These are phyloP conservation scores for Vanrija pseudolonga DNA, from an alignment of 1,284 basidiomycete genomes.

Conservation along the genomic window DNA sequence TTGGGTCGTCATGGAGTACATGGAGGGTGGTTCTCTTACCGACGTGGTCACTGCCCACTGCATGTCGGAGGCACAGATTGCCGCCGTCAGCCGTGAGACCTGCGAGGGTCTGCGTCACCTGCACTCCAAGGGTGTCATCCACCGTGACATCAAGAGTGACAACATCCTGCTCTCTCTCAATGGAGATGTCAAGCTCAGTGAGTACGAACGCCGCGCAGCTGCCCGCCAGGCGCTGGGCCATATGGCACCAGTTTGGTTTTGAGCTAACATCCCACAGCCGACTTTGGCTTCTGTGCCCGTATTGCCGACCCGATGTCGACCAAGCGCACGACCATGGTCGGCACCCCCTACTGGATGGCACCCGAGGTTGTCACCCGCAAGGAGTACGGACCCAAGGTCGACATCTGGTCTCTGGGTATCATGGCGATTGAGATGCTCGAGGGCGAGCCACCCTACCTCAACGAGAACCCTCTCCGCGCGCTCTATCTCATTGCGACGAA, in stretches of 20 bases:
- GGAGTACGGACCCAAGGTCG: slow-evolving; percentile 98
- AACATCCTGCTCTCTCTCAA: slow-evolving; percentile 88
- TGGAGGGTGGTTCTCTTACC: slow-evolving; percentile 87
- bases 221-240: no score
- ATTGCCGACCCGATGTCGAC: slow-evolving; percentile 84
- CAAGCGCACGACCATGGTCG: slow-evolving; percentile 99
- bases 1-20: slow-evolving; percentile 99
- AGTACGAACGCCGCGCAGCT: no score
- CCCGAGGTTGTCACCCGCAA: slow-evolving; percentile 97
- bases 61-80: slow-evolving; percentile 91
- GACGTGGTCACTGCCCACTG: slow-evolving; percentile 96
- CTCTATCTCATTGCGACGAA: slow-evolving; percentile 97
- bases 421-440: slow-evolving; percentile 99
- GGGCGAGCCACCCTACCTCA: slow-evolving; percentile 95
- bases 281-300: slow-evolving; percentile 98
- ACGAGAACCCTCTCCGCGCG: slow-evolving; percentile 93
- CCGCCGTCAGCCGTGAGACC: slow-evolving; percentile 85
- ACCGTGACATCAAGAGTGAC: slow-evolving; percentile 97
- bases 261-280: slow-evolving; percentile 61
- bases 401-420: slow-evolving; percentile 97
- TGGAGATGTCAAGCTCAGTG: slow-evolving; percentile 96
- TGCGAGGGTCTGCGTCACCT: slow-evolving; percentile 87
- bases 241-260: no score
- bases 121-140: slow-evolving; percentile 91
- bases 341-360: slow-evolving; percentile 99